A percentile compares a stretch with the other conserved stretches of the same genome.
Conservation (phyloP, 1,284 basidiomycete species). For the Ustilago esculenta region DNA sequence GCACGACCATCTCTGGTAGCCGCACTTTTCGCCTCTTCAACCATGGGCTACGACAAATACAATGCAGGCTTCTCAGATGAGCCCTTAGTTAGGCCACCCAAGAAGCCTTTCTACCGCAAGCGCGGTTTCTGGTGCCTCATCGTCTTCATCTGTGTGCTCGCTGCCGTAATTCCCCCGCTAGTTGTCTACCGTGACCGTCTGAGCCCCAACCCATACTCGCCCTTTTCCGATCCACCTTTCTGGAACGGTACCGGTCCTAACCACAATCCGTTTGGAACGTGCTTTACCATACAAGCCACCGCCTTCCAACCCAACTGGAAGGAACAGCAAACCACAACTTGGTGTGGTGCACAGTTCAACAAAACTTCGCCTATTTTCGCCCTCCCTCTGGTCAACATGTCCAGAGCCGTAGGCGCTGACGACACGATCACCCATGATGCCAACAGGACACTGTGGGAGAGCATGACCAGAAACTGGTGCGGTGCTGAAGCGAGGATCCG, state of each 20-base stretch:
- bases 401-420: constrained; percentile 8
- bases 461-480: constrained; percentile 45
- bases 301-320: constrained; percentile 49
- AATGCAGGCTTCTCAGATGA: constrained; percentile 27
- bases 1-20: not conserved
- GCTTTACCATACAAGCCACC: constrained; percentile 40
- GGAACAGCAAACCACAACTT: constrained; percentile 34
- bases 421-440: constrained; percentile 9
- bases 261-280: constrained; percentile 40
- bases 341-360: constrained; percentile 47
- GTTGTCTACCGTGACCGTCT: constrained; percentile 35
- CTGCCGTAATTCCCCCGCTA: constrained; percentile 31
- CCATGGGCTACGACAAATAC: constrained; percentile 15
- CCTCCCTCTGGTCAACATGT: constrained; percentile 40
- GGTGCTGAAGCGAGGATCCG: constrained; percentile 37
- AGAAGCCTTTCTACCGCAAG: constrained; percentile 27
- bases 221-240: constrained; percentile 29
- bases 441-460: constrained; percentile 12
- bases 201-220: not conserved
- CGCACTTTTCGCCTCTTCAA: not conserved
- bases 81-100: constrained; percentile 11
- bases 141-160: constrained; percentile 23
- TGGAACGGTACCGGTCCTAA: constrained; percentile 48
- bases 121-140: constrained; percentile 28
- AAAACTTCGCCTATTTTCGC: constrained; percentile 40